Evolutionary conservation across 176 grass and related monocot genomes (phyloP), one percentile per base, ranked within the genome.

Genomic region (Echinochloa phyllopogon): DNA sequence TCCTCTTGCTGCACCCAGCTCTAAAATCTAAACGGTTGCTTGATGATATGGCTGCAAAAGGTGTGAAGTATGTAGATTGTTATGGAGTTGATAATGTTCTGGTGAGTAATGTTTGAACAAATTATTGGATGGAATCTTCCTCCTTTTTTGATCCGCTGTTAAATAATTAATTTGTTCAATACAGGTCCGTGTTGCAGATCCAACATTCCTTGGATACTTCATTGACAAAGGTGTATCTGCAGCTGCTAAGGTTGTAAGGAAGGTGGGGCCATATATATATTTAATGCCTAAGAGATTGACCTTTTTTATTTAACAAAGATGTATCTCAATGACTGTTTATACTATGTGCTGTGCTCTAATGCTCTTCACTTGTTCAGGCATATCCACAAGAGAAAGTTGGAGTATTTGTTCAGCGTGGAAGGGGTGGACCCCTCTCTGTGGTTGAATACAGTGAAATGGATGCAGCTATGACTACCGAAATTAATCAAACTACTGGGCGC

Each of bases 361-460:
- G 61, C 36, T 78, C 66, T 77, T 66, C 80, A 91, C 91, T 17
- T 76, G 72, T 79, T 69, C 81, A 92, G 94, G 92, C 82, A 37
- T 94, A 94, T 85, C 89, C 87, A 61, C 86, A 87, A 80, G 92
- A 97, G 82, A 90, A 88, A 70, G 94, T 97, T 81, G 94, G 92
- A 74, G 92, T 94, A 7, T 97, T 97, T 88, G 92, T 97, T 79
- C 92, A 94, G 56, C 92, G 83, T 53, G 92, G 94, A 60, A 90
- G 77, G 89, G 92, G 92, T 66, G 94, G 89, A 33, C 92, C 94
- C 9, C 85, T 97, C 75, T 71, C 85, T 45, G 94, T 94, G 67
- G 67, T 94, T 44, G 94, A 97, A 62, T 97, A 97, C 60, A 94
- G 92, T 88, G 92, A 94, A 87, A 97, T 94, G 94, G 87, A 94